Base-by-base conservation (phyloP, 768 basidiomycete genomes). In the Lyophyllum semitale region DNA sequence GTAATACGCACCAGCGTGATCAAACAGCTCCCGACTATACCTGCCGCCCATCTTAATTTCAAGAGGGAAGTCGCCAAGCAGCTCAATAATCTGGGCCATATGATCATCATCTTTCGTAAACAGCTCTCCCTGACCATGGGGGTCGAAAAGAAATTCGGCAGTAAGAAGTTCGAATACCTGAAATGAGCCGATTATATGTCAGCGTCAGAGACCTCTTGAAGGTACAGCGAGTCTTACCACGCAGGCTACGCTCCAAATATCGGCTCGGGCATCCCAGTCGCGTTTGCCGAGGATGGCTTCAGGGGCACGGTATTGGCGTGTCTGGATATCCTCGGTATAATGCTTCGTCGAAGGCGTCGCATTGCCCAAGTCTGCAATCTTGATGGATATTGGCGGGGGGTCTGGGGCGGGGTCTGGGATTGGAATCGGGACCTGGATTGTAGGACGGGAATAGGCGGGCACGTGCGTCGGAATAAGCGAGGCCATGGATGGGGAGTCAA, bases 81-180 rank as follows among this genome's bases (percentile, higher is more conserved):
- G 77, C 75, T 97, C 95, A 53, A 95, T 88, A 58, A 96, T 92
- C 74, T 95, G 94, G 32, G 95, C 95, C 82, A 95, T 85, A 63
- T 97, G 95, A 68, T 98, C 96, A 65, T 95, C 94, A 69, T 97
- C 94, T 71, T 95, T 95, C 55, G 85, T 87, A 65, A 93, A 95
- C 43, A 90, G 72, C 60, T 88, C 86, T 23, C 85, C 84, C 70
- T 91, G 88, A 25, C 84, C 85, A 58, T 91, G 89, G 15, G 92
- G 92, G 66, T 96, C 94, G 68, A 97, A 96, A 38, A 97, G 82
- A 68, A 88, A 95, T 68, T 96, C 95, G 20, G 91, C 91, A 1
- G 93, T 95, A 57, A 95, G 74, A 58, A 97, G 79, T 70, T 97
- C 95, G 63, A 97, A 97, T 40, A 88, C 68, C 88, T 89, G 54